Conservation (phyloP, 1,284 basidiomycete species). For the Cryptococcus maquisensis region DNA sequence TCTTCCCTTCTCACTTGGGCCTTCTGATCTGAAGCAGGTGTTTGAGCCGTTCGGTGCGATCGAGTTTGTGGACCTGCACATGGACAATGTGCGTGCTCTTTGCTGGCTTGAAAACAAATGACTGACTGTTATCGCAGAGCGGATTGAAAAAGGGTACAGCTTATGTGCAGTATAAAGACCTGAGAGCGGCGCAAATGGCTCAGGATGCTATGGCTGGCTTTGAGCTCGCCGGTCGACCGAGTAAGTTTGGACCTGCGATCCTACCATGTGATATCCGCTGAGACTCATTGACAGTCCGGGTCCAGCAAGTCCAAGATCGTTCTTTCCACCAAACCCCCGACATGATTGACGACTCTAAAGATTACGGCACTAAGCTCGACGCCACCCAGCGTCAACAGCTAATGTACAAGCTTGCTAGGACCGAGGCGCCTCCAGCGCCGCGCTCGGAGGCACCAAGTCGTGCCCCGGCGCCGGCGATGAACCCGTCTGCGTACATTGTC, state of each 20-base stretch:
- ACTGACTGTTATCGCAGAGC: conserved; percentile 55
- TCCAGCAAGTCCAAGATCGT: conserved; percentile 86
- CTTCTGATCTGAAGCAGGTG: conserved; percentile 94
- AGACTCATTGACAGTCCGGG: conserved; percentile 60
- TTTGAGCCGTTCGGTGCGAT: conserved; percentile 98
- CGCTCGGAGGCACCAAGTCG: background rate
- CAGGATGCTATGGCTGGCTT: conserved; percentile 98
- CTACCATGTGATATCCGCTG: background rate
- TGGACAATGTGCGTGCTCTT: conserved; percentile 54
- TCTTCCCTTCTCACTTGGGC: conserved; percentile 90
- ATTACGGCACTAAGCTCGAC: conserved; percentile 71
- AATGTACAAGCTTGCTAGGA: conserved; percentile 97
- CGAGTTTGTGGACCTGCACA: conserved; percentile 96
- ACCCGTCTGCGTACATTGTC: conserved; percentile 71
- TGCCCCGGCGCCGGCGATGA: conserved; percentile 59
- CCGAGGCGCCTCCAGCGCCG: conserved; percentile 24
- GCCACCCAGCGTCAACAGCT: conserved; percentile 92
- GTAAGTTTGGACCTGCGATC: conserved; percentile 54
- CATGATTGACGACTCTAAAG: conserved; percentile 33
- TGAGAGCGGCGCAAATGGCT: conserved; percentile 91
- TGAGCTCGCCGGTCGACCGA: conserved; percentile 84
- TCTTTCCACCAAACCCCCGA: conserved; percentile 16
- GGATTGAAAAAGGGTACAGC: conserved; percentile 96
- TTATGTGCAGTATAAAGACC: conserved; percentile 92
- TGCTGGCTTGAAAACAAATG: background rate